Base-by-base conservation (phyloP, 78 protist genomes). In the Paulinella micropora region DNA sequence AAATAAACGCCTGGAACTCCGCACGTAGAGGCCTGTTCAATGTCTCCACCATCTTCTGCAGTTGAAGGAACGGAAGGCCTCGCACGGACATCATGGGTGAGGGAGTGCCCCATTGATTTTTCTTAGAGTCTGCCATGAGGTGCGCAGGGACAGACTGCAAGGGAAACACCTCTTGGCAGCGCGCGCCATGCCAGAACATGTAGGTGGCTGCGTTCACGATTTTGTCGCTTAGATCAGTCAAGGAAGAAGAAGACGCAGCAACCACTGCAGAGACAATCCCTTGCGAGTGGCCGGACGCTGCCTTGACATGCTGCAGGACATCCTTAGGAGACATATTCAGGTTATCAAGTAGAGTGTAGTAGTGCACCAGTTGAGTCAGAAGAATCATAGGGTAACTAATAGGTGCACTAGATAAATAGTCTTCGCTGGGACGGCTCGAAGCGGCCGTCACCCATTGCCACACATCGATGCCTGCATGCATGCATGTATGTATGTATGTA, bases 141-240 rank as follows among this genome's bases (percentile, higher is more conserved):
- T 31, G 81, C 3, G 81, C 23, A 31, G 3, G 23, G 81, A 4
- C 3, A 31, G 3, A 26, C 34, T 1, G 2, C 23, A n/a, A 31
- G 81, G 92, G 92, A 51, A 26, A 86, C 51, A 1, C 87, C 81
- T 90, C 86, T 34, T 90, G 92, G 28, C 36, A 0, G 37, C 92
- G 86, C 28, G 34, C 1, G n/a, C 92, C 94, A 37, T 88, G 86
- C 94, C 94, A 92, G 86, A 92, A 90, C 29, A 88, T 39, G 29
- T 88, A 36, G 3, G 34, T 39, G 29, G 87, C 34, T 23, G 83
- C 36, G n/a, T 67, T 1, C 64, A 28, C 26, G 85, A 34, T 1
- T 73, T 32, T 39, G 40, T 0, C 39, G 2, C 0, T 0, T 29
- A 83, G 87, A 9, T 83, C 87, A 0, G 37, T 39, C 34, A 0